phyloP scores from a whole-genome alignment of 2,329 filamentous ascomycete species.

The Camillea tinctor region DNA sequence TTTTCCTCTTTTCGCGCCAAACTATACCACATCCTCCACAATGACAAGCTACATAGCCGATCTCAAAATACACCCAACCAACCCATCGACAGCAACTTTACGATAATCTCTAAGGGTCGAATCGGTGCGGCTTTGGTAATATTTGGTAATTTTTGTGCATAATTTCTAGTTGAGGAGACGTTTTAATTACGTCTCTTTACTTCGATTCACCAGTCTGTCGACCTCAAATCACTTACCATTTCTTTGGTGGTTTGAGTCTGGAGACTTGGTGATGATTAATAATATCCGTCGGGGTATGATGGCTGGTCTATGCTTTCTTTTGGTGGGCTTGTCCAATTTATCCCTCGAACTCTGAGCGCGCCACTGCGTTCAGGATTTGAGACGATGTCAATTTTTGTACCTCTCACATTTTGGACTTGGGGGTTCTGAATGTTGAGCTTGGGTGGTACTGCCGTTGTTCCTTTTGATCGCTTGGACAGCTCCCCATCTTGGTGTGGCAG shows the following conservation, averaged over 20 bases:
- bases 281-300: not conserved
- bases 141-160: constrained; percentile 32
- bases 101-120: constrained; percentile 12
- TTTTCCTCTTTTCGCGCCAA: constrained; percentile 15
- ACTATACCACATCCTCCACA: constrained; percentile 8
- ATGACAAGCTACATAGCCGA: constrained; percentile 11
- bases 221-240: not conserved
- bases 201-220: constrained; percentile 3
- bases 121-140: constrained; percentile 17
- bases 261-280: not conserved
- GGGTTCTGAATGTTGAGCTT: constrained; percentile 23
- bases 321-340: not conserved
- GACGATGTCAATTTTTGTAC: constrained; percentile 23
- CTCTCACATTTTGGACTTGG: constrained; percentile 20
- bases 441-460: constrained; percentile 21
- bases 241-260: not conserved
- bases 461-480: constrained; percentile 4
- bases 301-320: too few species aligned
- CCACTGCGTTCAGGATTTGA: constrained; percentile 10
- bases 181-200: not conserved
- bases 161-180: constrained; percentile 28
- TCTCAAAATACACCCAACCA: constrained; percentile 7
- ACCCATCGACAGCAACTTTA: constrained; percentile 1
- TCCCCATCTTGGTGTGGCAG: constrained; percentile 2
- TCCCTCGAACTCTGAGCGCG: not conserved